Conservation (phyloP, 75 land plant species). For the Ceratopteris richardii region DNA sequence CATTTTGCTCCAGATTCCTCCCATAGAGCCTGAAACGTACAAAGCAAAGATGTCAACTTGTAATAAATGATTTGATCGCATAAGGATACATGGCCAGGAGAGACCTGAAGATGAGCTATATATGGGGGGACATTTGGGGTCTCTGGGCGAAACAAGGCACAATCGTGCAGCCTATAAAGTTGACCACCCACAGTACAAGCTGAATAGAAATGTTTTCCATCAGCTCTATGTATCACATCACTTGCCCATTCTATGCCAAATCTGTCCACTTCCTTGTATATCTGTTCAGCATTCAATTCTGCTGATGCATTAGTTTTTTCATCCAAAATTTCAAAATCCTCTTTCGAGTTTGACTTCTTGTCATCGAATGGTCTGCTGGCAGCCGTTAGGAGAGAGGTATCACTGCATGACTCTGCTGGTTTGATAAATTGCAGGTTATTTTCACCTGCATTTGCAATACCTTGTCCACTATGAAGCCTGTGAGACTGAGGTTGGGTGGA, state of each 20-base stretch:
- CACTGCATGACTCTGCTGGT: too few relatives aligned
- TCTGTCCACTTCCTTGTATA: conserved; percentile 9
- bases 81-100: too few relatives aligned
- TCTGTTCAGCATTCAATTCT: too few relatives aligned
- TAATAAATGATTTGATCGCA: too few relatives aligned
- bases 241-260: conserved; percentile 50
- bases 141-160: conserved; percentile 46
- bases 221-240: conserved; percentile 20
- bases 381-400: not conserved
- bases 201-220: conserved; percentile 44
- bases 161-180: conserved; percentile 37
- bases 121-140: conserved; percentile 30
- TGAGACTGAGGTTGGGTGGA: not conserved
- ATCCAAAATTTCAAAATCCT: not conserved
- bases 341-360: not conserved
- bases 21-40: conserved; percentile 69
- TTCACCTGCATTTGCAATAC: not conserved
- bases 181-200: conserved; percentile 53
- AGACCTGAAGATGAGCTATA: conserved; percentile 62
- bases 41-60: too few relatives aligned
- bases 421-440: not conserved
- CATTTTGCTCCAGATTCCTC: conserved; percentile 63
- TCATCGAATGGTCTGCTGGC: not conserved
- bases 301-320: not conserved
- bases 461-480: not conserved